A percentile compares a stretch with the other conserved stretches of the same genome.
phyloP scores from a whole-genome alignment of 2,329 filamentous ascomycete species.

The Apiospora arundinis region DNA sequence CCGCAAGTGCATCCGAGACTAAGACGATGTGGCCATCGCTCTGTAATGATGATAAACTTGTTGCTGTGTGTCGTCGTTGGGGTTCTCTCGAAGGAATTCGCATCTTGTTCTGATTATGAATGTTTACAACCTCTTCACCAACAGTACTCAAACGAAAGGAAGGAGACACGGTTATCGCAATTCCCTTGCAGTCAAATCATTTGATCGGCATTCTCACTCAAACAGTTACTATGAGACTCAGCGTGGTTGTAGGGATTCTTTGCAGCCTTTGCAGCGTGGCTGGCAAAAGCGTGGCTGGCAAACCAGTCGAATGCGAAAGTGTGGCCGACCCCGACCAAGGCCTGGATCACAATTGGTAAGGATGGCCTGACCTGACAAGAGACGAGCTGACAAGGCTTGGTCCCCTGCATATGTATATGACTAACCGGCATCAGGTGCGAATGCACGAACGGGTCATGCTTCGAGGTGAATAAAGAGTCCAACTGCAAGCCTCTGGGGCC shows the following conservation, averaged over 20 bases:
- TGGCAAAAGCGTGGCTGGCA: not conserved
- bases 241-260: not conserved
- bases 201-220: not conserved
- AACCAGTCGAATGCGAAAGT: not conserved
- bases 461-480: slow-evolving; percentile 1
- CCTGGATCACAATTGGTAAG: not conserved
- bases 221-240: not conserved
- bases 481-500: not conserved
- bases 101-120: too few species aligned
- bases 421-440: not conserved
- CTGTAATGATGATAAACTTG: too few species aligned
- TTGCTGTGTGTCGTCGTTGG: too few species aligned
- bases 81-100: too few species aligned
- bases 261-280: not conserved
- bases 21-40: too few species aligned
- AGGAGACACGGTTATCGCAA: too few species aligned
- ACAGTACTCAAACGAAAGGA: too few species aligned
- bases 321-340: not conserved
- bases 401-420: not conserved
- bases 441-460: not conserved
- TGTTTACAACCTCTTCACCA: too few species aligned
- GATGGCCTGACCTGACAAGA: too few species aligned
- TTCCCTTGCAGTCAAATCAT: too few species aligned
- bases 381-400: not conserved
- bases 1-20: too few species aligned